Evolutionary conservation across 2,329 filamentous ascomycete genomes (phyloP), one percentile per base, ranked within the genome.

Genomic region (Alternaria hordeiaustralica): DNA sequence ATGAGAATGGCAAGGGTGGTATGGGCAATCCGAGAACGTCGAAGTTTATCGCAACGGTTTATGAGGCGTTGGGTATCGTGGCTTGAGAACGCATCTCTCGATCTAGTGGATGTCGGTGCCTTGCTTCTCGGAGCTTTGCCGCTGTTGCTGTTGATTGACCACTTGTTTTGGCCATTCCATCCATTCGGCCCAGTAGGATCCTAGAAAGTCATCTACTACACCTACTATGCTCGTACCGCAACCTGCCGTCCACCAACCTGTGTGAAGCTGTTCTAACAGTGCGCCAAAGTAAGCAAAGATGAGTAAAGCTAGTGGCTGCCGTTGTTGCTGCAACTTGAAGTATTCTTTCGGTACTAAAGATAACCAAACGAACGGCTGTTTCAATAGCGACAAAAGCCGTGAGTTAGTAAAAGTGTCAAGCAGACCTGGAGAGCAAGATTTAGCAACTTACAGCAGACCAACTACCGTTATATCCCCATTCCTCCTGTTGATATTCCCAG

Each of bases 241-340:
- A 8, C 70, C 68, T 36, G 72, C 66, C 43, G 64, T 65, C 69
- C 70, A 74, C 71, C 70, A 74, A 41, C 61, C 63, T 15, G 50
- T 10, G 6, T 68, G 53, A 21, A 70, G 21, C 3, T 36, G 20
- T 15, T 69, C 64, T 11, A 69, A 23, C 25, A 67, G 12, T 10
- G 67, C 64, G 3, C 70, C 68, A 45, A 67, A 73, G n/a, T 58
- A 58, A 5, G 68, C 70, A 46, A 72, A 72, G 11, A 72, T 41
- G 13, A 72, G 36, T 33, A 72, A 58, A 44, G 71, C 65, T 8
- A 55, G n/a, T 5, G 64, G 65, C 54, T 73, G 66, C n/a, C 68
- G 55, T 26, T 72, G 70, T 2, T 61, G 44, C n/a, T 61, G 65
- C n/a, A 69, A 57, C 5, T 25, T 54, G 47, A 72, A 64, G 36